Evolutionary conservation across 306 rosid genomes (phyloP).

Genomic region (Heteromeles arbutifolia): DNA sequence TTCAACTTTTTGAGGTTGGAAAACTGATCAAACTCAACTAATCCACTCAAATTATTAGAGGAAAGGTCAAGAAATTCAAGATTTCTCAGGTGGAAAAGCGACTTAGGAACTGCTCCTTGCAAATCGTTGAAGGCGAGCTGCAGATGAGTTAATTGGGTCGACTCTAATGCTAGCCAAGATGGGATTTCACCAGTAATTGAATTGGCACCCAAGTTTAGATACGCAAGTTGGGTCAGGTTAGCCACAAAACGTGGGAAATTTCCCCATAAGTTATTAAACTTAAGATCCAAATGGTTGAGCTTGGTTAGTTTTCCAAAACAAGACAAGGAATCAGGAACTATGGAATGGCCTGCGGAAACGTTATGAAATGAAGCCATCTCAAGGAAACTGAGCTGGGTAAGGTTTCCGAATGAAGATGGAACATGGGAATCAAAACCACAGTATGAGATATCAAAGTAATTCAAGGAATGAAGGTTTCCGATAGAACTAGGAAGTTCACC

Average conservation of each 20-base stretch:
- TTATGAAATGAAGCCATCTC: no score
- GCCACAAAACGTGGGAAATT: background rate
- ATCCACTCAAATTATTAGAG: no score
- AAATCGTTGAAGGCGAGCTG: background rate
- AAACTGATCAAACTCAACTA: slow-evolving; percentile 4
- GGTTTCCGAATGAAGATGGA: no score
- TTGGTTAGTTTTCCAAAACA: slow-evolving; percentile 1
- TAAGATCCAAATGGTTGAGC: background rate
- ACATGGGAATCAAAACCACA: no score
- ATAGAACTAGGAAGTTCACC: no score
- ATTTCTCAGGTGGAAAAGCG: background rate
- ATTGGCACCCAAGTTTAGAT: background rate
- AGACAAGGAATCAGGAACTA: background rate
- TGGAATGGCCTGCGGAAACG: no score
- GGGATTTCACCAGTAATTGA: background rate
- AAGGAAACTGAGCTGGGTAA: no score
- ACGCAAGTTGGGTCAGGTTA: slow-evolving; percentile 9
- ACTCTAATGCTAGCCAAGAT: background rate
- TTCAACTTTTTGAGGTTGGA: background rate
- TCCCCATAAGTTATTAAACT: background rate
- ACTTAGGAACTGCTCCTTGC: slow-evolving; percentile 10
- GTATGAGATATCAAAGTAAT: no score
- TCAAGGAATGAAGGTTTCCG: no score
- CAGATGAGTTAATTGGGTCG: background rate
- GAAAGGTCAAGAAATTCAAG: background rate